These are phyloP conservation scores for Dictyostelium citrinum DNA, from an alignment of 78 protist genomes.

Conservation along the genomic window DNA sequence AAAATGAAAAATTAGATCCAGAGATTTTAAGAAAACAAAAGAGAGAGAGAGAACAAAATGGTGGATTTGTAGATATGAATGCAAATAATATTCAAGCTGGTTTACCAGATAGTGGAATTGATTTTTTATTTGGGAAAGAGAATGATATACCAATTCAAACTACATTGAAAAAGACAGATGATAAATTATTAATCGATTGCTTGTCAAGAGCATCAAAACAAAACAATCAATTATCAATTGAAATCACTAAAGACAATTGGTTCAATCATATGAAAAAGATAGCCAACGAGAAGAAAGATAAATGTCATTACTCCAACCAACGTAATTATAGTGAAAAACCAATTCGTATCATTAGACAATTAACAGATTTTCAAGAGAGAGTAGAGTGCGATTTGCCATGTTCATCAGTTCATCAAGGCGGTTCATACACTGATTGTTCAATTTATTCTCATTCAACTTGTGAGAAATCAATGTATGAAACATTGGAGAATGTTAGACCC, in stretches of 20 bases:
- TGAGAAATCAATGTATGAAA: constrained; percentile 13
- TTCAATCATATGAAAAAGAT: background rate
- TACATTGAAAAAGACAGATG: background rate
- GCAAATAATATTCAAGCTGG: background rate
- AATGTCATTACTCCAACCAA: constrained; percentile 33
- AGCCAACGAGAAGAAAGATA: background rate
- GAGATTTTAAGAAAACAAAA: background rate
- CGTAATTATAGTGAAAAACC: constrained; percentile 10
- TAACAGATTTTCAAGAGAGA: background rate
- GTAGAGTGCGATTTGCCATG: constrained; percentile 49
- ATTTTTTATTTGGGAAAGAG: background rate
- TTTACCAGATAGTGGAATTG: background rate
- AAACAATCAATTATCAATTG: background rate
- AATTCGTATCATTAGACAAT: background rate
- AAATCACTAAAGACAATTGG: background rate
- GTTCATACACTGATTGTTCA: background rate
- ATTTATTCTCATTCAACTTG: background rate
- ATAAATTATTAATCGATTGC: background rate
- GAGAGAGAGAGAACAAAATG: background rate
- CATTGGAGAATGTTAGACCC: constrained; percentile 57
- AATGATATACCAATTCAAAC: background rate
- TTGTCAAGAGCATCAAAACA: background rate
- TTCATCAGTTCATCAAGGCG: background rate
- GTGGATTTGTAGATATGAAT: background rate
- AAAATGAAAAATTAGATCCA: background rate